These are phyloP conservation scores for Verticillium isaacii DNA, from an alignment of 2,329 filamentous ascomycete genomes.

Conservation along the genomic window DNA sequence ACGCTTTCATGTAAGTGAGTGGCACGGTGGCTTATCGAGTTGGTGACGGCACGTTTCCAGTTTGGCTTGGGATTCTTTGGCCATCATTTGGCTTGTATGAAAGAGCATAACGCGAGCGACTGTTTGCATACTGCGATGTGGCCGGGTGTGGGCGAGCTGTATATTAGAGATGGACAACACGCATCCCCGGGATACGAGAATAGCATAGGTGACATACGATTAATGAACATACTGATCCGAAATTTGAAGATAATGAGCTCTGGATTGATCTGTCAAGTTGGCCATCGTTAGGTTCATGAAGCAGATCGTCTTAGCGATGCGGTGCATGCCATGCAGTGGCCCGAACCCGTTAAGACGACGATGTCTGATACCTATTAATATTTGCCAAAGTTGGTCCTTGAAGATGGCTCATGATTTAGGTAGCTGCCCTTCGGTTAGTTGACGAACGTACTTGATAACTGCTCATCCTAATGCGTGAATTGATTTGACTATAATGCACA, in stretches of 20 bases:
- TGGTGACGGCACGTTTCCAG: not conserved
- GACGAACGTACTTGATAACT: too few species aligned
- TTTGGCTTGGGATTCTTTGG: not conserved
- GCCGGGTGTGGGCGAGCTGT: not conserved
- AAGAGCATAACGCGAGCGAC: not conserved
- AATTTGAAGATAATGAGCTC: not conserved
- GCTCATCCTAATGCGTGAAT: too few species aligned
- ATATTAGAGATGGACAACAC: not conserved
- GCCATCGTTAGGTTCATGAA: too few species aligned
- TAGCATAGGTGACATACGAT: not conserved
- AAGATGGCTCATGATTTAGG: too few species aligned
- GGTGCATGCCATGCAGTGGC: too few species aligned
- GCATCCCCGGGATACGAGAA: not conserved
- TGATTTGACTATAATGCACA: too few species aligned
- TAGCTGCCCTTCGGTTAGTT: too few species aligned
- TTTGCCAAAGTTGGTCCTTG: too few species aligned
- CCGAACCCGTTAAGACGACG: too few species aligned
- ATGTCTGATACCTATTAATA: too few species aligned
- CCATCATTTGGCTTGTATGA: not conserved
- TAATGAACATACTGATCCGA: not conserved
- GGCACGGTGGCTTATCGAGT: not conserved
- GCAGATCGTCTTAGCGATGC: too few species aligned
- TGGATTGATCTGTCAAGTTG: too few species aligned
- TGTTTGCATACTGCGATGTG: not conserved
- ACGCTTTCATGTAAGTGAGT: not conserved